Base-by-base conservation (phyloP, 2,329 filamentous ascomycete species). In the Orbilia brochopaga region DNA sequence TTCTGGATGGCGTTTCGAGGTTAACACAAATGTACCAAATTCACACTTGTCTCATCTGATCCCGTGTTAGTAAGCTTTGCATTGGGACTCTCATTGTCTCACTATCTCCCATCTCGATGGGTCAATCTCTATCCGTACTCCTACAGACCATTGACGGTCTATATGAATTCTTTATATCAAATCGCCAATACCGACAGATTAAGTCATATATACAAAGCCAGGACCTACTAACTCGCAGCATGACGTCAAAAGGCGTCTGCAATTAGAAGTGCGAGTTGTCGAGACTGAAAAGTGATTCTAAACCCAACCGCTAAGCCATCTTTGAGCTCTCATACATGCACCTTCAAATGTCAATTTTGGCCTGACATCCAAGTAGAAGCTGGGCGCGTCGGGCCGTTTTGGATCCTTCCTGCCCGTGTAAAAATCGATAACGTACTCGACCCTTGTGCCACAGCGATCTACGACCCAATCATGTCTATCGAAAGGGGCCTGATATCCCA, bases 401-500 rank as follows among this genome's bases (percentile, higher is more conserved):
- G 76, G 75, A 27, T 76, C 75, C 17, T 65, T 50, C 75, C 83
- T 86, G 0, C 94, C 94, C 3, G 91, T 87, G 78, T 99, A 99
- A 77, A 99, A 99, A 80, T 99, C 94, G 79, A 99, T 99, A 42
- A 99, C 89, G 79, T 99, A 99, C 77, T 97, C 94, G 54, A 99
- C 82, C 77, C 86, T 86, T 19, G 83, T 88, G 30, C 90, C 93
- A 78, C 94, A 97, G 57, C 94, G 85, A 80, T 99, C 92, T 37
- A 99, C 88, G 23, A 97, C 87, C 94, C 94, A 99, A 80, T 99
- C 94, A 79, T 99, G 94, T 27, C 94, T 84, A 81, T 99, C 94
- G 80, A 99, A 99, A 1, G 94, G 94, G 59, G 88, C 84, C 69
- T 89, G 88, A 79, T 96, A 97, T 50, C 94, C 94, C 60, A 96